phyloP scores from a whole-genome alignment of 2,329 filamentous ascomycete species.

The Pyricularia grisea region DNA sequence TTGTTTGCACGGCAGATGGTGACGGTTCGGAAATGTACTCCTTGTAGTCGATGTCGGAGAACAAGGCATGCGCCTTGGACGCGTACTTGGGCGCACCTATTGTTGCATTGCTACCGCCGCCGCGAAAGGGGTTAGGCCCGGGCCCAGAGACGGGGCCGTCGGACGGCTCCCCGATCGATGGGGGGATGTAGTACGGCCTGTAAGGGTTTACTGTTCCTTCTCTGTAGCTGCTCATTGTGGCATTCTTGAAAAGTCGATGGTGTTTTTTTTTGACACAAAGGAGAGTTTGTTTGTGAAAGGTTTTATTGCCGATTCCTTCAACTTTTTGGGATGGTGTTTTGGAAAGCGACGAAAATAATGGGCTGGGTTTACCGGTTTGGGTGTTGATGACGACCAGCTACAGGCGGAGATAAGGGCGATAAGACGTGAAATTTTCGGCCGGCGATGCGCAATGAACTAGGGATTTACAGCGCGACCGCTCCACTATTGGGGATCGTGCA shows the following conservation, averaged over 20 bases:
- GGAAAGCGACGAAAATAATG: background rate
- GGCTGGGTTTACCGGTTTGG: background rate
- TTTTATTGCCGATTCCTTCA: background rate
- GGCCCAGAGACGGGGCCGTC: slow-evolving; percentile 25
- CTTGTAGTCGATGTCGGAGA: slow-evolving; percentile 86
- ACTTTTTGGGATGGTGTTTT: background rate
- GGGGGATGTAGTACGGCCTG: slow-evolving; percentile 60
- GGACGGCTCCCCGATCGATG: slow-evolving; percentile 40
- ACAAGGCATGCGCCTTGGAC: slow-evolving; percentile 69
- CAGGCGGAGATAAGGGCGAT: background rate
- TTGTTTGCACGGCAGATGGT: slow-evolving; percentile 63
- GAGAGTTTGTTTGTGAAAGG: background rate
- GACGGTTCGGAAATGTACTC: slow-evolving; percentile 73
- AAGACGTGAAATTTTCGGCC: background rate
- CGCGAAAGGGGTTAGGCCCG: slow-evolving; percentile 34
- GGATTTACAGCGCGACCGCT: background rate
- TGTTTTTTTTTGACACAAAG: background rate
- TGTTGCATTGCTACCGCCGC: slow-evolving; percentile 28
- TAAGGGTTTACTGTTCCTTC: slow-evolving; percentile 49
- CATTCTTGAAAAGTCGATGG: slow-evolving; percentile 7
- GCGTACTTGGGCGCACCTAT: slow-evolving; percentile 29
- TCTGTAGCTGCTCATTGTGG: slow-evolving; percentile 33
- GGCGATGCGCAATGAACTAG: background rate
- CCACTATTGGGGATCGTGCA: background rate
- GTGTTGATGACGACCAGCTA: background rate